phyloP scores from a whole-genome alignment of 805 yeast genomes.

The Metschnikowia shivogae region DNA sequence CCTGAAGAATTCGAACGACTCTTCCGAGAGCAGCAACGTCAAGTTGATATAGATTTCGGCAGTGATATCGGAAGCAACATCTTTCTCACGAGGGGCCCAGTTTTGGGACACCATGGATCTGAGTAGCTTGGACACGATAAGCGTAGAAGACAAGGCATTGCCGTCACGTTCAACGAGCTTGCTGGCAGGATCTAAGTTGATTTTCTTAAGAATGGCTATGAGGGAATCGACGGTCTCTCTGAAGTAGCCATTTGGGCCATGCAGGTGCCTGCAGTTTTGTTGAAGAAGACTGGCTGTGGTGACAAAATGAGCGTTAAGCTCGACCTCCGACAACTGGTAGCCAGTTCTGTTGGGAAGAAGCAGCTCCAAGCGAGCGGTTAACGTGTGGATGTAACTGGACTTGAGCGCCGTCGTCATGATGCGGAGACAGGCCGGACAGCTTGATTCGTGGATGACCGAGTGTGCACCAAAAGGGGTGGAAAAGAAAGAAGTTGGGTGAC shows the following conservation, averaged over 20 bases:
- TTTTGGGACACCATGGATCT: conserved; percentile 23
- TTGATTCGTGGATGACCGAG: not conserved
- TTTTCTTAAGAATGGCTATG: conserved; percentile 19
- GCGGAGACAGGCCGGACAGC: not conserved
- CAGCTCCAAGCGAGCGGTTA: conserved; percentile 25
- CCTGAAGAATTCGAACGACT: conserved; percentile 27
- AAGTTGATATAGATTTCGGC: conserved; percentile 11
- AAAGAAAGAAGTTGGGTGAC: no score
- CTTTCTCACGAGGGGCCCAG: conserved; percentile 24
- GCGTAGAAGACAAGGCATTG: conserved; percentile 27
- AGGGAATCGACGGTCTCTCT: conserved; percentile 22
- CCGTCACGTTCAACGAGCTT: conserved; percentile 29
- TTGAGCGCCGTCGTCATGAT: conserved; percentile 7
- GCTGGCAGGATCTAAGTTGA: conserved; percentile 14
- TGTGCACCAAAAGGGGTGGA: no score
- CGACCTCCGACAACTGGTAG: conserved; percentile 36
- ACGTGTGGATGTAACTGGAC: conserved; percentile 13
- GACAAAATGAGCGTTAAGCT: conserved; percentile 37
- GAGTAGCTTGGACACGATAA: conserved; percentile 30
- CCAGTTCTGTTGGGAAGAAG: conserved; percentile 39
- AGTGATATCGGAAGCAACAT: conserved; percentile 4
- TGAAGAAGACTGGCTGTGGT: conserved; percentile 29
- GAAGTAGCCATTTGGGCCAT: conserved; percentile 13
- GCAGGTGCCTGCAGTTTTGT: conserved; percentile 11
- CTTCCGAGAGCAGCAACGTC: conserved; percentile 11